Evolutionary conservation across 2,329 filamentous ascomycete genomes (phyloP).

Genomic region (Chaetomiaceae sp.): DNA sequence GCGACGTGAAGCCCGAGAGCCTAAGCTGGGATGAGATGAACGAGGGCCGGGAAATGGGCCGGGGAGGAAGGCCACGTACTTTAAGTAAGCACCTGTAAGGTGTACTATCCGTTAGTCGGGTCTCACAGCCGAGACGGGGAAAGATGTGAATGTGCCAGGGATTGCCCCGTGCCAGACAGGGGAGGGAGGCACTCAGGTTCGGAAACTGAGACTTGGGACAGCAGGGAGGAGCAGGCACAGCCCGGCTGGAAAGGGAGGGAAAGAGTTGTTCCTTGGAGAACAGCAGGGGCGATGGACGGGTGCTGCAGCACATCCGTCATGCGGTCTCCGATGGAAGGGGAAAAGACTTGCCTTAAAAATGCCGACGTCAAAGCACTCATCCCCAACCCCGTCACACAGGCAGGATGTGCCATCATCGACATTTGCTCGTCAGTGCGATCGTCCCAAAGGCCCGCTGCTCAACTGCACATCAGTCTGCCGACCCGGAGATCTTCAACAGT

Average conservation of each 20-base stretch:
- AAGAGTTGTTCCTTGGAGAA: background rate
- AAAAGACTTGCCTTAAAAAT: constrained; percentile 1
- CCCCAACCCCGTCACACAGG: no score
- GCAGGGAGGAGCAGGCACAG: background rate
- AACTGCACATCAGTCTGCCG: constrained; percentile 18
- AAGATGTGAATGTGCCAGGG: constrained; percentile 3
- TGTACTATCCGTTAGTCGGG: constrained; percentile 4
- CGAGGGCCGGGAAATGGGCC: background rate
- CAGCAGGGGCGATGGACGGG: constrained; percentile 7
- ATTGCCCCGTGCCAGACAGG: constrained; percentile 12
- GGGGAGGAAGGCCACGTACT: constrained; percentile 12
- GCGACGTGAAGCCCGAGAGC: constrained; percentile 9
- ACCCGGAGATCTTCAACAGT: background rate
- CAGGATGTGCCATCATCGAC: background rate
- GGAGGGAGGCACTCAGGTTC: background rate
- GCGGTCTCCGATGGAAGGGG: constrained; percentile 5
- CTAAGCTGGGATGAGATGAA: constrained; percentile 8
- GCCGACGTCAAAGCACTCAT: background rate
- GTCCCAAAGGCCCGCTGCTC: constrained; percentile 7
- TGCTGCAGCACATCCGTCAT: constrained; percentile 13
- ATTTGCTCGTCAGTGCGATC: constrained; percentile 14
- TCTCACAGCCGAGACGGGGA: constrained; percentile 5
- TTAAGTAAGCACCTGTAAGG: constrained; percentile 14
- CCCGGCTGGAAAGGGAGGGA: constrained; percentile 8
- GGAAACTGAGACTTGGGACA: constrained; percentile 7